phyloP scores from a whole-genome alignment of 2,329 filamentous ascomycete genomes.

The Cucurbitaria berberidis region DNA sequence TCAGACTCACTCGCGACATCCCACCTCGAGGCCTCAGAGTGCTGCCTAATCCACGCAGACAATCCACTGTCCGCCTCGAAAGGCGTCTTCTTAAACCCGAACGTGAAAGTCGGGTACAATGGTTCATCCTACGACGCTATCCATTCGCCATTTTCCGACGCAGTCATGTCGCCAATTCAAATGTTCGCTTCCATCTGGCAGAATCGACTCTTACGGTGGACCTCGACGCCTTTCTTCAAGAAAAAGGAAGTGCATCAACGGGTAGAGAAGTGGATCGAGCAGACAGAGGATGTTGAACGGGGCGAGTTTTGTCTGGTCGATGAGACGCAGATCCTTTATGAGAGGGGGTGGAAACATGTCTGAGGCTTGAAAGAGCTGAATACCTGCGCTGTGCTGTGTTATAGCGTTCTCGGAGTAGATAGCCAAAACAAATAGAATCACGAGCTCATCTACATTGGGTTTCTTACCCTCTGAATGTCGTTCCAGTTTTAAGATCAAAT shows the following conservation, averaged over 20 bases:
- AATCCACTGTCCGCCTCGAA: conserved; percentile 61
- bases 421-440: too few species aligned
- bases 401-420: too few species aligned
- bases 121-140: conserved; percentile 33
- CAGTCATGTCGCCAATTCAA: conserved; percentile 10
- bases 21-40: conserved; percentile 79
- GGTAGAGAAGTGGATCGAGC: conserved; percentile 12
- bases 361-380: conserved; percentile 12
- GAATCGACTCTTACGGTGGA: conserved; percentile 16
- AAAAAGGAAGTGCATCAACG: conserved; percentile 13
- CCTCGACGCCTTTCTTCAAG: conserved; percentile 16
- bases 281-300: conserved; percentile 22
- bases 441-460: too few species aligned
- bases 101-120: conserved; percentile 71
- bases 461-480: too few species aligned
- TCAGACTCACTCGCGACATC: conserved; percentile 63
- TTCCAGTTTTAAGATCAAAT: too few species aligned
- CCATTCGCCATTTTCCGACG: conserved; percentile 11
- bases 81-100: conserved; percentile 73
- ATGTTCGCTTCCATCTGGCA: conserved; percentile 20
- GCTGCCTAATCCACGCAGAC: conserved; percentile 77
- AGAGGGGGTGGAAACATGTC: conserved; percentile 47
- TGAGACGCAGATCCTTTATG: conserved; percentile 49
- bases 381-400: too few species aligned
- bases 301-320: conserved; percentile 46